A percentile compares a stretch with the other conserved stretches of the same genome.
These are phyloP conservation scores for Boletus edulis DNA, from an alignment of 768 basidiomycete species.

Conservation along the genomic window DNA sequence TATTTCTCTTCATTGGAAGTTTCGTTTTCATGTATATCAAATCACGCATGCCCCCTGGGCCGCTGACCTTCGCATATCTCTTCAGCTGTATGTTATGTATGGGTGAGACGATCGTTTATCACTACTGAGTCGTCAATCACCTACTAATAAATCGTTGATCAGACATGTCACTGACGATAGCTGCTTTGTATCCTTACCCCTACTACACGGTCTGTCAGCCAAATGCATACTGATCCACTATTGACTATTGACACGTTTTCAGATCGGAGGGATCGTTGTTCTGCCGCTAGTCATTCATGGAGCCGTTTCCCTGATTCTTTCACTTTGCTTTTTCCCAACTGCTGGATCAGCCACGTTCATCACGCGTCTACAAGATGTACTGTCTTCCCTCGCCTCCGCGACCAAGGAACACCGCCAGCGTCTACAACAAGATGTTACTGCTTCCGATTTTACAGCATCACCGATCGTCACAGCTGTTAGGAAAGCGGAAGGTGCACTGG, in stretches of 20 bases:
- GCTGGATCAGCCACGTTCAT: slow-evolving; percentile 62
- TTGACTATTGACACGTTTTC: background rate
- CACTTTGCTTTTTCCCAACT: slow-evolving; percentile 58
- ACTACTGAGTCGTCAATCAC: background rate
- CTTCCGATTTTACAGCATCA: slow-evolving; percentile 30
- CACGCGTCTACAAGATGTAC: slow-evolving; percentile 42
- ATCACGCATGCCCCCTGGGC: slow-evolving; percentile 60
- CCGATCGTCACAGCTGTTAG: slow-evolving; percentile 33
- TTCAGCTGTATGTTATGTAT: slow-evolving; percentile 56
- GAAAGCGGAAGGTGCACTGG: slow-evolving; percentile 48
- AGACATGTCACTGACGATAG: slow-evolving; percentile 61
- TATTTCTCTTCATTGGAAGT: slow-evolving; percentile 64
- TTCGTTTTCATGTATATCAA: slow-evolving; percentile 57
- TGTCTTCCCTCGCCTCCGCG: slow-evolving; percentile 45
- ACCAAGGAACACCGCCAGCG: slow-evolving; percentile 46
- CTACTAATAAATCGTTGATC: background rate
- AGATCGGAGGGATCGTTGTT: slow-evolving; percentile 51
- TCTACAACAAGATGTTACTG: slow-evolving; percentile 40
- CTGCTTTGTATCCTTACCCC: slow-evolving; percentile 61
- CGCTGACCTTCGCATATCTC: slow-evolving; percentile 53
- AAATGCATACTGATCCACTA: background rate
- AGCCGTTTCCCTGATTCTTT: slow-evolving; percentile 49
- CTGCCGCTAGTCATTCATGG: slow-evolving; percentile 60
- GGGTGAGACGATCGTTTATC: slow-evolving; percentile 34
- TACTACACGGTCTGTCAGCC: slow-evolving; percentile 46